Evolutionary conservation across 2,329 filamentous ascomycete species (phyloP).

Genomic region (Diaporthe amygdali): DNA sequence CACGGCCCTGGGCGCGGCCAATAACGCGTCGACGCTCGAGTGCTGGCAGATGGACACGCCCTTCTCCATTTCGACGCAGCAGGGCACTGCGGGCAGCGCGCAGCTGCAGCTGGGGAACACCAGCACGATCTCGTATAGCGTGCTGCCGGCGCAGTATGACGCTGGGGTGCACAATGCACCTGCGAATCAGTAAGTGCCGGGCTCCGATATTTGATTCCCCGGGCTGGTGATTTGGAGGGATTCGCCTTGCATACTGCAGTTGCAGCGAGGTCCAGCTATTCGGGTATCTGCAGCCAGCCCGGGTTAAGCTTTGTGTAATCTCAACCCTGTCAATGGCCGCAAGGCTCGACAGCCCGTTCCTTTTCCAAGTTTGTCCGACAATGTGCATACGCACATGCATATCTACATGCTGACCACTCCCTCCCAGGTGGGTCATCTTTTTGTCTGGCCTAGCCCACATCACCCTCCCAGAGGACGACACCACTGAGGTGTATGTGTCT

Average conservation of each 20-base stretch:
- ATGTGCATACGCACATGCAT: neutral
- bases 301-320: too few species aligned
- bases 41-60: conserved; percentile 47
- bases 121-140: conserved; percentile 39
- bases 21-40: conserved; percentile 45
- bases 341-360: neutral
- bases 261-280: neutral
- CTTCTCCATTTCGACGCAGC: conserved; percentile 38
- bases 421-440: conserved; percentile 40
- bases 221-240: too few species aligned
- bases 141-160: conserved; percentile 43
- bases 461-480: conserved; percentile 42
- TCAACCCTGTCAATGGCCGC: neutral
- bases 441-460: conserved; percentile 46
- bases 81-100: conserved; percentile 38
- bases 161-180: conserved; percentile 48
- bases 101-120: conserved; percentile 37
- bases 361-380: neutral
- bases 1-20: conserved; percentile 41
- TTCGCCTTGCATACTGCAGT: neutral
- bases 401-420: neutral
- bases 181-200: conserved; percentile 39
- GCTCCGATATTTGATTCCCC: too few species aligned
- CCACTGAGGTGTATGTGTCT: conserved; percentile 38
- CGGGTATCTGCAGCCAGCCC: neutral